Evolutionary conservation across 2,329 filamentous ascomycete genomes (phyloP), one percentile per base, ranked within the genome.

Genomic region (Neonectria neomacrospora): DNA sequence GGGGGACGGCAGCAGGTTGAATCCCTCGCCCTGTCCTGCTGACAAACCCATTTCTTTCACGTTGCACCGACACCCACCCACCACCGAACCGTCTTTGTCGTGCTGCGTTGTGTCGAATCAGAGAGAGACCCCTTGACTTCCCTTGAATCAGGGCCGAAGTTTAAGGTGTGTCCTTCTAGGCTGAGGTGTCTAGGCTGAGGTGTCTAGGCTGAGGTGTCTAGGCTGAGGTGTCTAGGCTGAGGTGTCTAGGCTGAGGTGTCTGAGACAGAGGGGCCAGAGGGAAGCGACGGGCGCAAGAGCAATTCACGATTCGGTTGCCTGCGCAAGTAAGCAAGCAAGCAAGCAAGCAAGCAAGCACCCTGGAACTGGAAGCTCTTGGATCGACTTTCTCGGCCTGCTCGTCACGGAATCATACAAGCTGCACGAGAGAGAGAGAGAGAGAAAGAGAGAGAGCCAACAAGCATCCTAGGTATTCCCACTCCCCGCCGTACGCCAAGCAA

Each of bases 21-120:
- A 50, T 44, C 52, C 26, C 37, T 45, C 47, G 32, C 54, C 11
- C 12, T 37, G 34, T 34, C 30, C 60, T 71, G 71, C 71, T 73
- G 71, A 73, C 71, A 73, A 73, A 73, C 67, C 71, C 50, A 64
- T 62, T 67, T 66, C 50, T 48, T 61, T 66, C 37, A 58, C 59
- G 61, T 56, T 53, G 47, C 42, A 63, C 42, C 48, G 34, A 53
- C 59, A 53, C 56, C 47, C 39, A 47, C 41, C 48, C 45, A 26
- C 47, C 16, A 30, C 48, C 28, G 44, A 42, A 39, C 18, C 30
- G 11, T 23, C 32, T 39, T 20, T 51, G n/a, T 42, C 16, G 37
- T 22, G 30, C 20, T 22, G 48, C 22, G 41, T 34, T 22, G 28
- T 32, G 52, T 45, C 52, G 44, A 51, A 37, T 18, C 41, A 23